These are phyloP conservation scores for Auricularia heimuer DNA, from an alignment of 768 basidiomycete species.

Conservation along the genomic window DNA sequence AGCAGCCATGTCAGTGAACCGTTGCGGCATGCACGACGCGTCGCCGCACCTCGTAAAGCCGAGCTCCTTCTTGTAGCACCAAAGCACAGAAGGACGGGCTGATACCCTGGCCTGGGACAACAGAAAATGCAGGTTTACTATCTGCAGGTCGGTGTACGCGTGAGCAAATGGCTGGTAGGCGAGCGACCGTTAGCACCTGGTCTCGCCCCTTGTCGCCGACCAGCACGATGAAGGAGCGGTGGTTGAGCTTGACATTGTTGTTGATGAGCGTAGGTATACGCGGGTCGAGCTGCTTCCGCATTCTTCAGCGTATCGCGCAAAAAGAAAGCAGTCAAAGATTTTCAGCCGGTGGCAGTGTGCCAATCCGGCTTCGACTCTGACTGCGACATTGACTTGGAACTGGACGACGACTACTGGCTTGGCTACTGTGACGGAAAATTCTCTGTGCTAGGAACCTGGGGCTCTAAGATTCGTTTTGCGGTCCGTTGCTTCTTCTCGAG, in stretches of 20 bases:
- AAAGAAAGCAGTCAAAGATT: background rate
- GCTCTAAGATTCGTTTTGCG: too few species aligned
- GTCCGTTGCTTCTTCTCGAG: too few species aligned
- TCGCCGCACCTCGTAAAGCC: slow-evolving; percentile 82
- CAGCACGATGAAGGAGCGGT: slow-evolving; percentile 90
- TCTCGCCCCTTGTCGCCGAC: slow-evolving; percentile 91
- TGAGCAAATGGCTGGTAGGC: too few species aligned
- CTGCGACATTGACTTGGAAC: too few species aligned
- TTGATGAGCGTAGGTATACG: slow-evolving; percentile 87
- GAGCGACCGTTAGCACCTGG: slow-evolving; percentile 43
- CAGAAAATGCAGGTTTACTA: slow-evolving; percentile 92
- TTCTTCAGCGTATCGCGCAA: slow-evolving; percentile 17
- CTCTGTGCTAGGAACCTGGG: too few species aligned
- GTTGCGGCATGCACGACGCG: background rate
- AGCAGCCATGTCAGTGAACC: background rate
- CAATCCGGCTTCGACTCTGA: background rate
- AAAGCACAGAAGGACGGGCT: slow-evolving; percentile 82
- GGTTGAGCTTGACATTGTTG: slow-evolving; percentile 88
- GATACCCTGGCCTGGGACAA: slow-evolving; percentile 87
- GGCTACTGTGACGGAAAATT: too few species aligned
- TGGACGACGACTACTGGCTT: too few species aligned
- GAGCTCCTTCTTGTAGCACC: slow-evolving; percentile 99
- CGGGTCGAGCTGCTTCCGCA: slow-evolving; percentile 86
- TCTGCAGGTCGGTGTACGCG: slow-evolving; percentile 28
- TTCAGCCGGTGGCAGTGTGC: background rate